These are phyloP conservation scores for Colletotrichum sublineola DNA, from an alignment of 2,329 filamentous ascomycete genomes.

Conservation along the genomic window DNA sequence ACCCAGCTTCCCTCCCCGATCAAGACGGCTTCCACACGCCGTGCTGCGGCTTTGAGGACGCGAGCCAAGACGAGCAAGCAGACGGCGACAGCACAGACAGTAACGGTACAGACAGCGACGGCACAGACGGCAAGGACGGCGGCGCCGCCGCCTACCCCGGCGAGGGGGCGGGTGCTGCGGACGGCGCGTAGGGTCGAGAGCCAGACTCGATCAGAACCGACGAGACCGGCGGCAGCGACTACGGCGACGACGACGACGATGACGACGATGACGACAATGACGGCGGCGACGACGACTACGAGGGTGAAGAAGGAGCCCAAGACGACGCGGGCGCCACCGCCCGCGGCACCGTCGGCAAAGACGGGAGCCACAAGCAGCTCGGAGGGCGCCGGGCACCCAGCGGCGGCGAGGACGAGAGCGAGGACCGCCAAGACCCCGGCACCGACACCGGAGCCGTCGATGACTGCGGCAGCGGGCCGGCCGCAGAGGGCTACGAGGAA, in stretches of 20 bases:
- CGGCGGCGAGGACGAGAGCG: conserved; percentile 3
- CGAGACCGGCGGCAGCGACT: conserved; percentile 2
- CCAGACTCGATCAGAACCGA: conserved; percentile 32
- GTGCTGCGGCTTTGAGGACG: background rate
- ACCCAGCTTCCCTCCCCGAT: background rate
- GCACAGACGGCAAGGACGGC: background rate
- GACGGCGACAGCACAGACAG: background rate
- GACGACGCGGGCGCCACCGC: background rate
- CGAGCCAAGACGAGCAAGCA: conserved; percentile 3
- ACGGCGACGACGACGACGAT: background rate
- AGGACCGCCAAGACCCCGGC: conserved; percentile 1
- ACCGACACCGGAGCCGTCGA: background rate
- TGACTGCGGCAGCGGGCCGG: conserved; percentile 9
- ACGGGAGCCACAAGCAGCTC: background rate
- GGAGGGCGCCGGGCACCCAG: conserved; percentile 11
- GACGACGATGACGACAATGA: background rate
- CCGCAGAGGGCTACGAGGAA: conserved; percentile 31
- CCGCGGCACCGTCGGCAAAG: background rate
- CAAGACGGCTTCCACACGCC: background rate
- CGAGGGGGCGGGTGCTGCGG: conserved; percentile 1
- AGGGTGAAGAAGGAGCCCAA: conserved; percentile 29
- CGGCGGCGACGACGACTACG: background rate
- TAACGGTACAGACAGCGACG: background rate
- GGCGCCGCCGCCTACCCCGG: background rate
- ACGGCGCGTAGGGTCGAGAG: conserved; percentile 35